Conservation (phyloP, 306 rosid genomes). For the Quercus aquifolioides region DNA sequence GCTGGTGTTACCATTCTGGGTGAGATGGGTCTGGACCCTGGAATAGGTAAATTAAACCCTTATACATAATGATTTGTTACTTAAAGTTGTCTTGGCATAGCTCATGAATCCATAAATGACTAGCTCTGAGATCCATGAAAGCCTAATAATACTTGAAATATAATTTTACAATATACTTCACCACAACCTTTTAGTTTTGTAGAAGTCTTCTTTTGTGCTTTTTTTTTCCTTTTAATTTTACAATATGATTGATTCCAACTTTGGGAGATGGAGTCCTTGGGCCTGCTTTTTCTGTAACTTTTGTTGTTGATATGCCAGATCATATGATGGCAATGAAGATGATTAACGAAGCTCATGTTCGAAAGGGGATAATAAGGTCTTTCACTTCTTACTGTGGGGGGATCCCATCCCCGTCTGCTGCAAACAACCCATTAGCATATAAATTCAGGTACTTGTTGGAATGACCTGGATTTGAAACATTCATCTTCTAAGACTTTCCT, state of each 20-base stretch:
- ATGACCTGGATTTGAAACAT: constrained; percentile 8
- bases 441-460: constrained; percentile 73
- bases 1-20: constrained; percentile 91
- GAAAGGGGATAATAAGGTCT: constrained; percentile 67
- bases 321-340: constrained; percentile 99
- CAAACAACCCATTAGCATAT: constrained; percentile 92
- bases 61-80: constrained; percentile 2
- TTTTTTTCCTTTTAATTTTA: neutral
- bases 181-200: neutral
- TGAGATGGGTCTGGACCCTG: constrained; percentile 99
- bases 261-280: constrained; percentile 2
- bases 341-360: constrained; percentile 69
- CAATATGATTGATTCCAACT: constrained; percentile 12
- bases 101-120: neutral
- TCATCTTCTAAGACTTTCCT: neutral
- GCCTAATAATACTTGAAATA: neutral
- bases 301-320: constrained; percentile 50
- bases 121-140: neutral
- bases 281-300: neutral
- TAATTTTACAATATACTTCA: neutral
- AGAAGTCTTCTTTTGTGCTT: neutral
- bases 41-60: constrained; percentile 65
- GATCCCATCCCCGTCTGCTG: constrained; percentile 92
- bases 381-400: constrained; percentile 94
- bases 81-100: neutral